phyloP scores from a whole-genome alignment of 1,139 yeast species.

The Candida neerlandica region DNA sequence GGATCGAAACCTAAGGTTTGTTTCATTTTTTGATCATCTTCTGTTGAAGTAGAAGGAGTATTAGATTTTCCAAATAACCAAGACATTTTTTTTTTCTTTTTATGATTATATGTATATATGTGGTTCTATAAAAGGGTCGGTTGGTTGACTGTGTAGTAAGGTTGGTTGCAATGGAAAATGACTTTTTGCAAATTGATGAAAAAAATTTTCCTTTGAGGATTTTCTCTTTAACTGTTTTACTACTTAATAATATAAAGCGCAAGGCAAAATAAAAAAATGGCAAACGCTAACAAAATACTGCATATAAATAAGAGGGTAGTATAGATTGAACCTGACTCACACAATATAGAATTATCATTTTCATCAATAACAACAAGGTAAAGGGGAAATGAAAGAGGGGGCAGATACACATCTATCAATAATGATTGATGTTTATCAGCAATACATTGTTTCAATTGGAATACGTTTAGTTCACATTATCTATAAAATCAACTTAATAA shows the following conservation, averaged over 20 bases:
- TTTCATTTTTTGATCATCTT: conserved; percentile 28
- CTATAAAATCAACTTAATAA: no score
- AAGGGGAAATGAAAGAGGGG: no score
- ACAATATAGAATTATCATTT: no score
- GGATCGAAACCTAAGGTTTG: conserved; percentile 68
- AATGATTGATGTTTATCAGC: no score
- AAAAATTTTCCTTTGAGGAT: background rate
- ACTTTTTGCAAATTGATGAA: background rate
- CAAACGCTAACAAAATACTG: background rate
- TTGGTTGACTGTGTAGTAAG: background rate
- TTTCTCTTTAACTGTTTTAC: background rate
- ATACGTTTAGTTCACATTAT: no score
- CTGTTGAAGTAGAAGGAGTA: conserved; percentile 17
- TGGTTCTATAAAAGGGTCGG: background rate
- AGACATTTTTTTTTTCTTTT: conserved; percentile 44
- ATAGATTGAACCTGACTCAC: no score
- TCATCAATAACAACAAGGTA: no score
- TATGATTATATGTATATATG: background rate
- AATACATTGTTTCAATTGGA: no score
- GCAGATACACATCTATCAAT: no score
- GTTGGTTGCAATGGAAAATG: background rate
- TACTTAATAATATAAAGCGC: background rate
- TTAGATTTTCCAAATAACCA: conserved; percentile 63
- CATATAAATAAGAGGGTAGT: background rate
- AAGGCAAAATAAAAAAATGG: no score